Percentiles rank a stretch among this genome's conserved stretches.
Evolutionary conservation across 768 basidiomycete species (phyloP).

Genomic region (Lactarius vividus): DNA sequence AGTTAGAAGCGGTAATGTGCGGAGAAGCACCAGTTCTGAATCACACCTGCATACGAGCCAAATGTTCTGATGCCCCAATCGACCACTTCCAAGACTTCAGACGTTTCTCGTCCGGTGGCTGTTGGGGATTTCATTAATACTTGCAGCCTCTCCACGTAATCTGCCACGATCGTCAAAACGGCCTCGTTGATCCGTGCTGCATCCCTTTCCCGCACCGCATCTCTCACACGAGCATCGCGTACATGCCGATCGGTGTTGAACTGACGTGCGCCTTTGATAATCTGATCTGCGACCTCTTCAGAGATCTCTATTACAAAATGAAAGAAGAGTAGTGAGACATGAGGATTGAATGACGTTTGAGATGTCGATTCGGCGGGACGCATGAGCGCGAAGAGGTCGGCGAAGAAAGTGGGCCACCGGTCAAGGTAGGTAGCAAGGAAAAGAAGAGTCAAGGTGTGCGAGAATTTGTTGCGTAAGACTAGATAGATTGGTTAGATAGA

Average conservation of each 20-base stretch:
- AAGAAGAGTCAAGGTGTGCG: slow-evolving; percentile 84
- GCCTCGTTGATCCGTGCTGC: slow-evolving; percentile 84
- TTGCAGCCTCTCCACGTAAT: slow-evolving; percentile 60
- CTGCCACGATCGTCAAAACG: slow-evolving; percentile 77
- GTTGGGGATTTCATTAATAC: slow-evolving; percentile 47
- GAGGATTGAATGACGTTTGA: slow-evolving; percentile 67
- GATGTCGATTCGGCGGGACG: slow-evolving; percentile 56
- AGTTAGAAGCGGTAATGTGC: slow-evolving; percentile 12
- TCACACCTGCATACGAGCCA: slow-evolving; percentile 91
- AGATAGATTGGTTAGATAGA: slow-evolving; percentile 25
- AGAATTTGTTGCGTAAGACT: slow-evolving; percentile 95
- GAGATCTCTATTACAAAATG: slow-evolving; percentile 91
- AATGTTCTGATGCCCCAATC: slow-evolving; percentile 93
- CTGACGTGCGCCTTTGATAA: slow-evolving; percentile 82
- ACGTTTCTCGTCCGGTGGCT: slow-evolving; percentile 50
- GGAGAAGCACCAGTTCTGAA: background rate
- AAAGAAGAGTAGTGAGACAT: slow-evolving; percentile 86
- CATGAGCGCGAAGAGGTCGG: slow-evolving; percentile 71
- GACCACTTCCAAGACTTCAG: slow-evolving; percentile 69
- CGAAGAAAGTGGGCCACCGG: slow-evolving; percentile 85
- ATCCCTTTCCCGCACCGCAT: slow-evolving; percentile 87
- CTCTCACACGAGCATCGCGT: slow-evolving; percentile 82
- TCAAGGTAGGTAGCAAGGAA: slow-evolving; percentile 85
- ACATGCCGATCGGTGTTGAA: slow-evolving; percentile 68
- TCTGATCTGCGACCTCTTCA: slow-evolving; percentile 94